Conservation (phyloP, 2,329 filamentous ascomycete species). For the Aspergillus sp. region DNA sequence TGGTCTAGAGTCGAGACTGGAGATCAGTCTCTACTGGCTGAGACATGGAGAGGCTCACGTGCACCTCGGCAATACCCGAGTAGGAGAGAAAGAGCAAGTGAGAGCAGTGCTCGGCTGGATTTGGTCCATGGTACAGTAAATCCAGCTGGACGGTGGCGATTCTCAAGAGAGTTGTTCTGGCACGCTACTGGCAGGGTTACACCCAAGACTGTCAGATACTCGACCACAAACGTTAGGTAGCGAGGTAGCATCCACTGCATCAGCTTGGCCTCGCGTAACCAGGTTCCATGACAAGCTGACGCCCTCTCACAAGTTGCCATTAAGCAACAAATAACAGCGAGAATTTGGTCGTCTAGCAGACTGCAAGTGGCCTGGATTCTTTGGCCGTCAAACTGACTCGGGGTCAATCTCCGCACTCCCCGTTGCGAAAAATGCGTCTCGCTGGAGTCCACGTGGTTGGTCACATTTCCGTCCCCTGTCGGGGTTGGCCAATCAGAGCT, state of each 20-base stretch:
- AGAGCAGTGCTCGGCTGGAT: no score
- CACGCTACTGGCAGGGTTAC: conserved; percentile 1
- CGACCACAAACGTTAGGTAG: neutral
- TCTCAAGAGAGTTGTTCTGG: neutral
- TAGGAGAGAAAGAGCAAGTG: no score
- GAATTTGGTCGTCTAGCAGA: neutral
- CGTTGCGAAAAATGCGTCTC: neutral
- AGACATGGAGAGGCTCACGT: no score
- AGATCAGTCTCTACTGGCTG: no score
- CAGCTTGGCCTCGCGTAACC: neutral
- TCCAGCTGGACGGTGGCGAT: neutral
- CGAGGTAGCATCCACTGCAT: neutral
- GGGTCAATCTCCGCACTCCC: no score
- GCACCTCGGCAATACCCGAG: no score
- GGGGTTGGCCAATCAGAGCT: neutral
- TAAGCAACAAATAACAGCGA: neutral
- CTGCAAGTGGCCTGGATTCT: neutral
- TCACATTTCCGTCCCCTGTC: neutral
- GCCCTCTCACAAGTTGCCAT: no score
- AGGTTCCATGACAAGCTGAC: no score
- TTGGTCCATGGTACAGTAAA: no score
- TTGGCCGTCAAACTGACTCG: no score
- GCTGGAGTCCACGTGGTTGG: conserved; percentile 2
- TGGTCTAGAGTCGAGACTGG: neutral
- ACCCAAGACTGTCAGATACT: neutral